Conservation (phyloP, 1,284 basidiomycete genomes). For the Hymenochaete sp. region DNA sequence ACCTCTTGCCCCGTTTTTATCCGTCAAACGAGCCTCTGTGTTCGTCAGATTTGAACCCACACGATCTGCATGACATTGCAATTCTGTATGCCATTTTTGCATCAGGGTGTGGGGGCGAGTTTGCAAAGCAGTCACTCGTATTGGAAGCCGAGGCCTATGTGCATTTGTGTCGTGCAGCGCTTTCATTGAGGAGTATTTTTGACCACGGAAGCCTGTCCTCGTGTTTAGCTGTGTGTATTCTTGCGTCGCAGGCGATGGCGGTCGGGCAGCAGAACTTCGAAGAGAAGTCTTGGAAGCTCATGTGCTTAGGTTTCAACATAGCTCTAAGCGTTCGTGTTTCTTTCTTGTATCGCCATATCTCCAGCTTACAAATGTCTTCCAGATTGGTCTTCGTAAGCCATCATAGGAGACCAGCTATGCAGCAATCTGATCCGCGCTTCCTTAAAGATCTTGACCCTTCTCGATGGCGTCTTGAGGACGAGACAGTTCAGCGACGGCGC, state of each 20-base stretch:
- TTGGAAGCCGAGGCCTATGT: too few relatives aligned
- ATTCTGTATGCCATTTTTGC: slow-evolving; percentile 18
- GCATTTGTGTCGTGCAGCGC: too few relatives aligned
- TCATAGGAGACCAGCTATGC: not conserved
- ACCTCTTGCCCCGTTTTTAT: too few relatives aligned
- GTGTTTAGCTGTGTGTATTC: slow-evolving; percentile 15
- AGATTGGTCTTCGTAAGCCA: slow-evolving; percentile 19
- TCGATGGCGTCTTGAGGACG: slow-evolving; percentile 19
- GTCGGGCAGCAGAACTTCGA: too few relatives aligned
- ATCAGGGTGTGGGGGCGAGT: too few relatives aligned
- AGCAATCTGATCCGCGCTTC: not conserved
- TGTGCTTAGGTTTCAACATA: too few relatives aligned
- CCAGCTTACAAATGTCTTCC: too few relatives aligned
- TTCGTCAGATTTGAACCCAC: not conserved
- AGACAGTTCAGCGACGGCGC: slow-evolving; percentile 8
- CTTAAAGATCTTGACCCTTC: slow-evolving; percentile 23
- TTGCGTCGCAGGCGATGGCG: too few relatives aligned
- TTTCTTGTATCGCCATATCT: too few relatives aligned
- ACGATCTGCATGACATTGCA: slow-evolving; percentile 17
- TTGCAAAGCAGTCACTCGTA: too few relatives aligned
- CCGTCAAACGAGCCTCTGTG: not conserved
- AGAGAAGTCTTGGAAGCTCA: too few relatives aligned
- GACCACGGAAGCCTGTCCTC: slow-evolving; percentile 15
- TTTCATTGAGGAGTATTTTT: slow-evolving; percentile 16
- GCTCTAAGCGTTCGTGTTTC: slow-evolving; percentile 17